Evolutionary conservation across 2,329 filamentous ascomycete genomes (phyloP).

Genomic region (Curvularia eragrostidis): DNA sequence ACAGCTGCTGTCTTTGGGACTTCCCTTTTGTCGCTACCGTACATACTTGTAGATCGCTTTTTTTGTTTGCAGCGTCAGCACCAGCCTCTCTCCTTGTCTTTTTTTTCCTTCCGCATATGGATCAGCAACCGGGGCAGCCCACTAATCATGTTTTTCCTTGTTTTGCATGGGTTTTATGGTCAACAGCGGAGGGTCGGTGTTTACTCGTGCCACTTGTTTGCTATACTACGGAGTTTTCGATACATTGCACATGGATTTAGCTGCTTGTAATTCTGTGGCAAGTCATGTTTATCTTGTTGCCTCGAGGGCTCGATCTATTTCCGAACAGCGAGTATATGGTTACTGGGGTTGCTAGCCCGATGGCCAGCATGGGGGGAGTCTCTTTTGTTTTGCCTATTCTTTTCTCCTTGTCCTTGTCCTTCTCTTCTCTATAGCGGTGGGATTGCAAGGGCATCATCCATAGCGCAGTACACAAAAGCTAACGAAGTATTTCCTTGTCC

Average conservation of each 20-base stretch:
- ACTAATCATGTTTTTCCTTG: constrained; percentile 41
- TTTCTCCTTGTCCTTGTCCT: neutral
- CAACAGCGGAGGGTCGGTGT: constrained; percentile 37
- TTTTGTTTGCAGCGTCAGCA: constrained; percentile 35
- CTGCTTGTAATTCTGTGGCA: constrained; percentile 34
- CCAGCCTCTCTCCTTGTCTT: constrained; percentile 34
- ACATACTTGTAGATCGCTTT: constrained; percentile 49
- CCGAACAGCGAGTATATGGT: constrained; percentile 37
- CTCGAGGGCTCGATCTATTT: constrained; percentile 21
- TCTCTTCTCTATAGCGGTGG: neutral
- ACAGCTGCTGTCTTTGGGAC: constrained; percentile 36
- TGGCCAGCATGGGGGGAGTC: constrained; percentile 12
- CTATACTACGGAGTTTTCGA: constrained; percentile 39
- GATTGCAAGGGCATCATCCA: constrained; percentile 8
- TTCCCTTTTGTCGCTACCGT: constrained; percentile 44
- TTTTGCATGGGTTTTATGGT: constrained; percentile 43
- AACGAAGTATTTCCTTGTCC: constrained; percentile 35
- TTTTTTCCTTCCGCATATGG: constrained; percentile 15
- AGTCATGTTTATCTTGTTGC: constrained; percentile 15
- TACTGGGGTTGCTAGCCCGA: constrained; percentile 14
- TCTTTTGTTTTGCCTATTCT: neutral
- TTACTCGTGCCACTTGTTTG: constrained; percentile 25
- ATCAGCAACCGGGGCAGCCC: constrained; percentile 33
- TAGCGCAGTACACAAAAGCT: constrained; percentile 36
- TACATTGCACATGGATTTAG: constrained; percentile 45